A percentile compares a stretch with the other conserved stretches of the same genome.
Conservation (phyloP, 495 filamentous ascomycete genomes). For the Xylaria acuta region DNA sequence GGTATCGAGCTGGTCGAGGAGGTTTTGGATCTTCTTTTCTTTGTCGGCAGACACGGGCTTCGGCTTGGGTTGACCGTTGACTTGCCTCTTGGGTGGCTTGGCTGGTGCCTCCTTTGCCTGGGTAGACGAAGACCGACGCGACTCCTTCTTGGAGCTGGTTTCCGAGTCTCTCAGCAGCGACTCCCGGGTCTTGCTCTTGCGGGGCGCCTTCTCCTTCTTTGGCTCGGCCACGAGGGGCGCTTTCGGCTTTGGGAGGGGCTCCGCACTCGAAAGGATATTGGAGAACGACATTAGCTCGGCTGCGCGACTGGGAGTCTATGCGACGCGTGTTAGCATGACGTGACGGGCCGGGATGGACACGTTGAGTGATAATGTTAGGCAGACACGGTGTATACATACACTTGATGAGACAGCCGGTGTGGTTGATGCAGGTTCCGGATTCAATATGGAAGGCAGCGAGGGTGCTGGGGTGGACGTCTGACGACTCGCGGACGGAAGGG, state of each 20-base stretch:
- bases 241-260: slow-evolving; percentile 60
- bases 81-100: slow-evolving; percentile 57
- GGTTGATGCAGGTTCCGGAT: slow-evolving; percentile 52
- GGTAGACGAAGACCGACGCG: slow-evolving; percentile 50
- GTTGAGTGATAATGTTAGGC: not conserved
- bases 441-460: slow-evolving; percentile 46
- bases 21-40: slow-evolving; percentile 68
- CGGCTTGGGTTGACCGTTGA: slow-evolving; percentile 58
- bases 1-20: slow-evolving; percentile 69
- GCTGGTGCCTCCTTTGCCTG: slow-evolving; percentile 53
- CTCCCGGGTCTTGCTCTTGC: slow-evolving; percentile 53
- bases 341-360: not conserved
- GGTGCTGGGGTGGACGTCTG: slow-evolving; percentile 53
- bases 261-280: slow-evolving; percentile 82
- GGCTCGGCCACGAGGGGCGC: slow-evolving; percentile 45
- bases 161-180: slow-evolving; percentile 47
- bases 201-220: slow-evolving; percentile 42
- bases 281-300: slow-evolving; percentile 91
- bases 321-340: slow-evolving; percentile 19
- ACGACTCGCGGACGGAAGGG: slow-evolving; percentile 50
- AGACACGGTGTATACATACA: slow-evolving; percentile 40
- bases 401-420: slow-evolving; percentile 40
- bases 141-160: slow-evolving; percentile 46
- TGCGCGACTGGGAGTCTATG: slow-evolving; percentile 67
- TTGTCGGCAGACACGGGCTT: slow-evolving; percentile 67